Evolutionary conservation across 805 yeast species (phyloP).

Genomic region (Maudiozyma pseudohumilis): DNA sequence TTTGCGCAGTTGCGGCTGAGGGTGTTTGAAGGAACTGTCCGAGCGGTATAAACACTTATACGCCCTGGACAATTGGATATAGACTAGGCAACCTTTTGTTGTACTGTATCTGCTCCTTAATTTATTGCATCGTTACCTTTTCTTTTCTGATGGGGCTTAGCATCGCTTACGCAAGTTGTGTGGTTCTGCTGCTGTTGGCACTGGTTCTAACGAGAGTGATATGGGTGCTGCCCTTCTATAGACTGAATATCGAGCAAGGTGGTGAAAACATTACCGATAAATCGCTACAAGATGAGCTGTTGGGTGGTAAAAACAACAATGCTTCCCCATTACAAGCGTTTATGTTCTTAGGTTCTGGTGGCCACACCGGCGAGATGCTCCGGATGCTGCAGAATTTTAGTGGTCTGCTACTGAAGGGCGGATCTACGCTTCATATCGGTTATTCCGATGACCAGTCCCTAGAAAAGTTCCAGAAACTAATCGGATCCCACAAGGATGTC

Average conservation of each 20-base stretch:
- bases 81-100: no score
- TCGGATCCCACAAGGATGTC: slow-evolving; percentile 8
- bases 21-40: no score
- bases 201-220: slow-evolving; percentile 11
- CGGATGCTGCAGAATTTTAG: slow-evolving; percentile 41
- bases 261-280: neutral
- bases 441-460: slow-evolving; percentile 20
- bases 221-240: slow-evolving; percentile 14
- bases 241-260: neutral
- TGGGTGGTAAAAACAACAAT: neutral
- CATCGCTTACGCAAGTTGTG: neutral
- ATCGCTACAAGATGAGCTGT: neutral
- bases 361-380: slow-evolving; percentile 95
- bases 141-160: neutral
- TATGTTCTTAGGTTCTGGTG: slow-evolving; percentile 87
- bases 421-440: slow-evolving; percentile 32
- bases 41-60: no score
- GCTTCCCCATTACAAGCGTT: slow-evolving; percentile 30
- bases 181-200: slow-evolving; percentile 7
- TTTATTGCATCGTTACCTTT: neutral
- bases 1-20: no score
- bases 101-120: neutral
- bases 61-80: no score
- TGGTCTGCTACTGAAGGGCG: slow-evolving; percentile 37
- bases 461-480: slow-evolving; percentile 33